Conservation (phyloP, 106 monocot genomes). For the Dactylorhiza incarnata region DNA sequence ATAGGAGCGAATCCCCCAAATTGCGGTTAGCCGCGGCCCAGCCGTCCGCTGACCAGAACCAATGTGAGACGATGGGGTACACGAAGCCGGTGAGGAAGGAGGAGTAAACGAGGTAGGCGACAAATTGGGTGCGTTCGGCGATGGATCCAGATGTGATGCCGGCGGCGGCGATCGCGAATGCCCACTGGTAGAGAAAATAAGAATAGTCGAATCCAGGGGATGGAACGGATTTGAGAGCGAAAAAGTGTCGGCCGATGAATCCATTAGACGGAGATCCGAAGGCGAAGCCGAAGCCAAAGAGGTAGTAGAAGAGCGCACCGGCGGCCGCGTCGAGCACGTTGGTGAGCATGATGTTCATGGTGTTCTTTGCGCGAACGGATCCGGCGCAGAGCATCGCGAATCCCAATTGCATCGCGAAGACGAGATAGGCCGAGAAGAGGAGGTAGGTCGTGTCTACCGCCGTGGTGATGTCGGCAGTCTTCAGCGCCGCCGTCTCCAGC, state of each 20-base stretch:
- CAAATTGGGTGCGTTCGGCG: slow-evolving; percentile 25
- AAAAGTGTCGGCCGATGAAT: slow-evolving; percentile 31
- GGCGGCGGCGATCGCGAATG: slow-evolving; percentile 71
- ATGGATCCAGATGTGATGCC: slow-evolving; percentile 30
- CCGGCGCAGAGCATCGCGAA: slow-evolving; percentile 98
- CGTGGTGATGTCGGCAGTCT: slow-evolving; percentile 1
- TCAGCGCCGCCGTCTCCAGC: neutral
- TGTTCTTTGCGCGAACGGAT: slow-evolving; percentile 87
- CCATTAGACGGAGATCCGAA: slow-evolving; percentile 42
- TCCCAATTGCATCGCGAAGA: slow-evolving; percentile 94
- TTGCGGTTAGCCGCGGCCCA: slow-evolving; percentile 11
- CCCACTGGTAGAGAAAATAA: slow-evolving; percentile 66
- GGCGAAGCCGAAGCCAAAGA: slow-evolving; percentile 84
- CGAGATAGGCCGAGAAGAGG: slow-evolving; percentile 92
- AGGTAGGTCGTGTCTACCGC: slow-evolving; percentile 39
- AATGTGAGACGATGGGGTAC: slow-evolving; percentile 18
- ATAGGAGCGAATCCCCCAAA: slow-evolving; percentile 6
- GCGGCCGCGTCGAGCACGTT: slow-evolving; percentile 88
- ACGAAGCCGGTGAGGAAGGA: slow-evolving; percentile 26
- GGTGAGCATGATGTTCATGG: slow-evolving; percentile 98
- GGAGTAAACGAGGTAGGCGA: slow-evolving; percentile 19
- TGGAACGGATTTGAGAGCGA: slow-evolving; percentile 11
- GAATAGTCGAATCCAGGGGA: slow-evolving; percentile 32
- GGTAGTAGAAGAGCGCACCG: slow-evolving; percentile 81
- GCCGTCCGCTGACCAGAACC: slow-evolving; percentile 22